Evolutionary conservation across 306 rosid species (phyloP).

Genomic region (Prunus salicina): DNA sequence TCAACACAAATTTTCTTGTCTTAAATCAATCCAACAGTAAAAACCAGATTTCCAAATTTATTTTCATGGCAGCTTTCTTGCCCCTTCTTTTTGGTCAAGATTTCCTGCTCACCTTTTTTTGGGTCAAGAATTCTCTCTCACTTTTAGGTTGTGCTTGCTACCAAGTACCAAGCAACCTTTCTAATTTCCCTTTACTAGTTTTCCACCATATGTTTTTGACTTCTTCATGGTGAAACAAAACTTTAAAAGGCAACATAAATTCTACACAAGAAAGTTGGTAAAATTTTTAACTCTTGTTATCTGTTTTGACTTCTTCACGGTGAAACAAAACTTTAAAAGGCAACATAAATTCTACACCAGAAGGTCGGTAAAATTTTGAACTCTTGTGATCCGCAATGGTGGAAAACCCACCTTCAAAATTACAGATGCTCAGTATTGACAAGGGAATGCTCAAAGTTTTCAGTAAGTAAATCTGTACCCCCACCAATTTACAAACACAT

Average conservation of each 20-base stretch:
- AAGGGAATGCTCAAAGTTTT: slow-evolving; percentile 2
- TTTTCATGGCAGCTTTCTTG: no score
- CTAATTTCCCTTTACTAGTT: not conserved
- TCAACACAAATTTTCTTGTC: no score
- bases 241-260: not conserved
- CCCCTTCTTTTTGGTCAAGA: no score
- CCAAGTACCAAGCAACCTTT: no score
- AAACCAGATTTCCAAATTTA: no score
- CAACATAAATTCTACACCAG: not conserved
- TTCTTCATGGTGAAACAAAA: not conserved
- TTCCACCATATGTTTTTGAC: no score
- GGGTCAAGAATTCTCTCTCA: no score
- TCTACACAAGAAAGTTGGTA: slow-evolving; percentile 12
- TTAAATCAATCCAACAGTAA: no score
- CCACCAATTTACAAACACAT: slow-evolving; percentile 71
- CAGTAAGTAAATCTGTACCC: slow-evolving; percentile 57
- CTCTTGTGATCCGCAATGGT: slow-evolving; percentile 53
- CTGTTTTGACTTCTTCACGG: not conserved
- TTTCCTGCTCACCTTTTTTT: no score
- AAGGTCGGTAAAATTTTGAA: slow-evolving; percentile 30
- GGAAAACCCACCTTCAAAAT: slow-evolving; percentile 66
- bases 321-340: not conserved
- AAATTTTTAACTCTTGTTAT: slow-evolving; percentile 40
- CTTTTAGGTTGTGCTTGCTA: no score
- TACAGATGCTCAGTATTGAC: slow-evolving; percentile 38